These are phyloP conservation scores for Eucalyptus curtisii DNA, from an alignment of 345 rosid species.

Conservation along the genomic window DNA sequence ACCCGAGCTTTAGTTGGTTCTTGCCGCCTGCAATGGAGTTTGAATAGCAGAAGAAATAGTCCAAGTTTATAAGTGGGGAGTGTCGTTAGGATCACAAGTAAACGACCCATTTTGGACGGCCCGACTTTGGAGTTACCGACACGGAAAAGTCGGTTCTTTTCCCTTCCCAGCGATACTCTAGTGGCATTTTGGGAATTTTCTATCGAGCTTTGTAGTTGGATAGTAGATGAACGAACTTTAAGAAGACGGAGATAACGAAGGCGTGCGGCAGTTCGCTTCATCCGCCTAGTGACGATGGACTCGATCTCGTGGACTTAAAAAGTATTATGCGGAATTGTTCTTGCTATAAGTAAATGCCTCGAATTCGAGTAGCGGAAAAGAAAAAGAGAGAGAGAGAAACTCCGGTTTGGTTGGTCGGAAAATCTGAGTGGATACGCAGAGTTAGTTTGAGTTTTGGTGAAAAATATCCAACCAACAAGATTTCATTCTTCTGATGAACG, in stretches of 20 bases:
- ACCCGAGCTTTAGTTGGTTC: not conserved
- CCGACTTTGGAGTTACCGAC: conserved; percentile 12
- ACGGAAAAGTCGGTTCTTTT: conserved; percentile 9
- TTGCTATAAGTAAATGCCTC: not conserved
- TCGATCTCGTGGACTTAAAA: not conserved
- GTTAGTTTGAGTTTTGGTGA: conserved; percentile 27
- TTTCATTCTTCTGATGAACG: conserved; percentile 7
- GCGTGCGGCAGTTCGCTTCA: not conserved
- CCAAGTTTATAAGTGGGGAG: not conserved
- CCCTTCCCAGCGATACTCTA: not conserved
- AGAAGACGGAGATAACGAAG: conserved; percentile 31
- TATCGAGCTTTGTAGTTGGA: conserved; percentile 11
- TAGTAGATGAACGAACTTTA: conserved; percentile 50
- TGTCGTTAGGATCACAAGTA: not conserved
- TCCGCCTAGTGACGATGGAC: not conserved
- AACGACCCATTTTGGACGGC: not conserved
- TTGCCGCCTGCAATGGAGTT: not conserved
- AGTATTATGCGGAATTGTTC: not conserved
- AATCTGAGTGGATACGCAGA: not conserved
- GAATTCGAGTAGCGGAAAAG: not conserved
- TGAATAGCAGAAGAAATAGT: not conserved
- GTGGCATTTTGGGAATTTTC: not conserved
- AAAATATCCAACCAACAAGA: conserved; percentile 17
- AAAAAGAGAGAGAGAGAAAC: not conserved
- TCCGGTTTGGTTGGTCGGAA: conserved; percentile 18